Evolutionary conservation across 352 stramenopile species (phyloP).

Genomic region (Globisporangium perplexum): DNA sequence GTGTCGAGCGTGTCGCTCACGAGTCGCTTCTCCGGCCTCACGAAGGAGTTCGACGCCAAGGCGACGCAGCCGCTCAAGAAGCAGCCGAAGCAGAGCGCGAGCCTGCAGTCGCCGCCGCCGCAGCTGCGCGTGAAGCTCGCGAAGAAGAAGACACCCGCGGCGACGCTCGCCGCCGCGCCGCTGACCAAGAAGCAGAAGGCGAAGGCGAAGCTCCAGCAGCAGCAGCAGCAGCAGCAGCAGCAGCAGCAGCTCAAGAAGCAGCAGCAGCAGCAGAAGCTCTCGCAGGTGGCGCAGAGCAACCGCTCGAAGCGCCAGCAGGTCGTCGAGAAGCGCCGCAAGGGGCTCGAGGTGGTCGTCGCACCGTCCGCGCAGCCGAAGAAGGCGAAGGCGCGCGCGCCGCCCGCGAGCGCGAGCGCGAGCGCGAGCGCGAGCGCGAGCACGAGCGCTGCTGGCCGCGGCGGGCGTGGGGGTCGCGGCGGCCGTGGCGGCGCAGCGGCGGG

Average conservation of each 20-base stretch:
- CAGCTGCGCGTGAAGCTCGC: conserved; percentile 14
- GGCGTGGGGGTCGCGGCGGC: conserved; percentile 20
- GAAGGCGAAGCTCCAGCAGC: conserved; percentile 14
- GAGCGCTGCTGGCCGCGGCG: conserved; percentile 4
- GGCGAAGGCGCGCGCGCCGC: conserved; percentile 6
- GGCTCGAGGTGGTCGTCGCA: conserved; percentile 23
- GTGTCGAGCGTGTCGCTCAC: conserved; percentile 66
- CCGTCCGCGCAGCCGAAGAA: conserved; percentile 26
- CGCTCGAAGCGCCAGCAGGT: conserved; percentile 69
- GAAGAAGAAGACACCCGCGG: conserved; percentile 17
- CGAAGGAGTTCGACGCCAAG: conserved; percentile 29
- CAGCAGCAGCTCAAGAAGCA: conserved; percentile 28
- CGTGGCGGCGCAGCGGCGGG: conserved; percentile 7
- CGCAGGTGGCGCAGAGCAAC: conserved; percentile 55
- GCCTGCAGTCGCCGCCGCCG: neutral
- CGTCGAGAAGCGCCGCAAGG: conserved; percentile 68
- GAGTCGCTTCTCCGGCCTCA: conserved; percentile 66
- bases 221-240: conserved; percentile 15
- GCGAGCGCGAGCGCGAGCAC: neutral
- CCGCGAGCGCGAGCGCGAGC: neutral
- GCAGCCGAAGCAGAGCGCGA: neutral
- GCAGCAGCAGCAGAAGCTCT: conserved; percentile 60
- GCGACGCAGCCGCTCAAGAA: conserved; percentile 14
- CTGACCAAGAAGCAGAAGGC: conserved; percentile 13
- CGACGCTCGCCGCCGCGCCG: conserved; percentile 5